Evolutionary conservation across 345 rosid species (phyloP), one percentile per base, ranked within the genome.

Genomic region (Bruguiera parviflora): DNA sequence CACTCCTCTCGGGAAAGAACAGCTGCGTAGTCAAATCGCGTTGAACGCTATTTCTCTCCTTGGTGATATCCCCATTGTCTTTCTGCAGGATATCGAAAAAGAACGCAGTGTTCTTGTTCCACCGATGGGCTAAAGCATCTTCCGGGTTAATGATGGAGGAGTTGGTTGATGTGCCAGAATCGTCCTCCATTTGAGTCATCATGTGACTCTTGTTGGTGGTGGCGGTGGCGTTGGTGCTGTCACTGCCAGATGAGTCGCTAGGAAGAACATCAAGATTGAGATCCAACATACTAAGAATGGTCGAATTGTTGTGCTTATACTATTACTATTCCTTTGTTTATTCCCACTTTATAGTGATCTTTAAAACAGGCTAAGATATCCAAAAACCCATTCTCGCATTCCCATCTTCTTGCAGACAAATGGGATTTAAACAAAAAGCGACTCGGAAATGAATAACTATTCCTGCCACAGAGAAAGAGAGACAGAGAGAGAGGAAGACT

Each of bases 221-320:
- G 61, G 0, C 59, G 33, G 22, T 39, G 20, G 20, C 64, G 28
- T 51, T 63, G 46, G 65, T 53, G 62, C 63, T 71, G 16, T 66
- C 67, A 22, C 70, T 69, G 21, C 72, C 66, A 25, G 78, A 75
- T 11, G 79, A 68, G 43, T 83, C 83, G 22, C 71, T 58, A 2
- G 84, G 73, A 73, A 74, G 47, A 3, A 84, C 43, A 71, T 77
- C 88, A 53, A 88, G 86, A 66, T 88, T 88, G 74, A 88, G 94
- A 85, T 88, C 91, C 83, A 85, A 81, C 88, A 83, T 85, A 78
- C 13, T 69, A 16, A 4, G 15, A 5, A 35, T 58, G 56, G 33
- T 4, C 19, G 7, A 2, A 19, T 6, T 61, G 7, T 43, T 46
- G 49, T 37, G 64, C 29, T 57, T 64, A 11, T 49, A 18, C 25